A percentile compares a stretch with the other conserved stretches of the same genome.
These are phyloP conservation scores for Thelonectria olida DNA, from an alignment of 2,329 filamentous ascomycete species.

Conservation along the genomic window DNA sequence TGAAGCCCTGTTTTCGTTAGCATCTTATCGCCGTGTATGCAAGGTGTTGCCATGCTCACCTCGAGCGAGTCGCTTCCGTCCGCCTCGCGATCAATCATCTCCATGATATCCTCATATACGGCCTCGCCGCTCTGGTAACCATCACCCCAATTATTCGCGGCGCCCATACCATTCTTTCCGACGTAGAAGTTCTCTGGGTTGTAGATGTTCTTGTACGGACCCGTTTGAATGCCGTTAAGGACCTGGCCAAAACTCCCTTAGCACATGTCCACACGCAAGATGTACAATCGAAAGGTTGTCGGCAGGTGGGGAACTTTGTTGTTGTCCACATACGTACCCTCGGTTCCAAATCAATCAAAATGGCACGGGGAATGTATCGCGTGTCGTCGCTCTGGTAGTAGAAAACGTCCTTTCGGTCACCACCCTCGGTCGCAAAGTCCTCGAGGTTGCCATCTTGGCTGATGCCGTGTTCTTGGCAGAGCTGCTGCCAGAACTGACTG, in stretches of 20 bases:
- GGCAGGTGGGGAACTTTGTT: not conserved
- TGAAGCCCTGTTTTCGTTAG: constrained; percentile 76
- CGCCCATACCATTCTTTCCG: constrained; percentile 90
- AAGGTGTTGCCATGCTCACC: constrained; percentile 46
- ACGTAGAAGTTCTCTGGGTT: constrained; percentile 99
- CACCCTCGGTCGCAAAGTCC: constrained; percentile 96
- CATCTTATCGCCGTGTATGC: not conserved
- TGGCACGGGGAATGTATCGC: constrained; percentile 95
- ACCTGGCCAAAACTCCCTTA: constrained; percentile 60
- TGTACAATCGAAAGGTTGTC: not conserved
- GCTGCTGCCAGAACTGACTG: constrained; percentile 98
- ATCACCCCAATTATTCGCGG: constrained; percentile 98
- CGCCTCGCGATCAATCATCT: constrained; percentile 98
- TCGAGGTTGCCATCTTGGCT: constrained; percentile 96
- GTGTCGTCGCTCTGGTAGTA: constrained; percentile 99
- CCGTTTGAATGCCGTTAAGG: constrained; percentile 90
- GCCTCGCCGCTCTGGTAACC: constrained; percentile 92
- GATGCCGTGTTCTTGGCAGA: constrained; percentile 98
- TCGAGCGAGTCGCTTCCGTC: constrained; percentile 98
- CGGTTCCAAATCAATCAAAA: constrained; percentile 93
- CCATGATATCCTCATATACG: constrained; percentile 96
- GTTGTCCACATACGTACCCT: constrained; percentile 61
- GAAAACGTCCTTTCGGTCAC: constrained; percentile 98
- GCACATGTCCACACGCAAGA: not conserved
- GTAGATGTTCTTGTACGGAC: constrained; percentile 98